These are phyloP conservation scores for Solanum medicagineum DNA, from an alignment of 257 asterid genomes.

Conservation along the genomic window DNA sequence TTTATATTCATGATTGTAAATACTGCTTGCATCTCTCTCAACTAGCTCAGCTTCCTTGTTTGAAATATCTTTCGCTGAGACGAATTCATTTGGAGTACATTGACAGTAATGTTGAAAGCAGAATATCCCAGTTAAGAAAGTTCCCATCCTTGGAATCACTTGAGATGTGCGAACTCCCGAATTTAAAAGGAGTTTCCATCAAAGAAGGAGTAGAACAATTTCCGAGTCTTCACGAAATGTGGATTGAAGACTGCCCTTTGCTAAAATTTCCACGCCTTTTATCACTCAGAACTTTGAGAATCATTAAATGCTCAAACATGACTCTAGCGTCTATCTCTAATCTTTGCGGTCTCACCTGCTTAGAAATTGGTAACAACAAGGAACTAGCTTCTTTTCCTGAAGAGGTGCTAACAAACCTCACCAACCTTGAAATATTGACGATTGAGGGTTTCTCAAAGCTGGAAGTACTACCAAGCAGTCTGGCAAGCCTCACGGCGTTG, in stretches of 20 bases:
- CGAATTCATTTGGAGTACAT: conserved; percentile 1
- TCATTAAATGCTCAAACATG: background rate
- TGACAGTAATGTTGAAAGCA: background rate
- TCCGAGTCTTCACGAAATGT: conserved; percentile 4
- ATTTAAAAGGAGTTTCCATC: conserved; percentile 5
- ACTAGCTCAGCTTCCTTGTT: conserved; percentile 8
- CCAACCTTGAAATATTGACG: background rate
- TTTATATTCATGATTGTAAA: conserved; percentile 1
- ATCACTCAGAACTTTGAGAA: background rate
- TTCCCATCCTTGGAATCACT: conserved; percentile 7
- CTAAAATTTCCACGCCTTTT: background rate
- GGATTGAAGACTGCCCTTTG: background rate
- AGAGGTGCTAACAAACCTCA: background rate
- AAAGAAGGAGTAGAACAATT: background rate
- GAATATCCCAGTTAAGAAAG: background rate
- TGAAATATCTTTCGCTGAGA: conserved; percentile 1
- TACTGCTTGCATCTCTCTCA: conserved; percentile 14
- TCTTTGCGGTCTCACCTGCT: background rate
- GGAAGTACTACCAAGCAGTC: background rate
- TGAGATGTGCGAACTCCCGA: background rate
- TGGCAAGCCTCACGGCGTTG: background rate
- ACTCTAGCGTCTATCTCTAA: background rate
- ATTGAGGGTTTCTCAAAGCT: background rate
- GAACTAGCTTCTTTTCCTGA: background rate
- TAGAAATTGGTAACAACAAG: background rate